Evolutionary conservation across 768 basidiomycete genomes (phyloP).

Genomic region (Lactarius pseudohatsudake): DNA sequence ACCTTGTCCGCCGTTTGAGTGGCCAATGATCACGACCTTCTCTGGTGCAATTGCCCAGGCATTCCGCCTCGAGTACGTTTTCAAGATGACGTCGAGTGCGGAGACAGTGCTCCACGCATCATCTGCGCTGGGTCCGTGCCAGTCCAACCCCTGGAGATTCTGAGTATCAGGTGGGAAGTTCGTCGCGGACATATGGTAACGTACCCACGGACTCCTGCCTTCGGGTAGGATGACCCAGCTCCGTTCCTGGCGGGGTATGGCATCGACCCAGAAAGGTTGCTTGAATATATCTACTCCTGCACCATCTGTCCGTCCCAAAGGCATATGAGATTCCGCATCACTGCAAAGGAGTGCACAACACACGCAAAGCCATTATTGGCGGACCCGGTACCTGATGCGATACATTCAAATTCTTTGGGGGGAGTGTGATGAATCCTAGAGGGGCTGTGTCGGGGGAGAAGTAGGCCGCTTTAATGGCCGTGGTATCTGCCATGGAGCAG

Average conservation of each 20-base stretch:
- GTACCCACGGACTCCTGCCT: constrained; percentile 84
- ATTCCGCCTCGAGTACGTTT: constrained; percentile 39
- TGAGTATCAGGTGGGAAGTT: background rate
- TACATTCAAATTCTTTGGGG: constrained; percentile 46
- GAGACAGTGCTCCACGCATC: constrained; percentile 68
- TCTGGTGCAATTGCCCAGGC: constrained; percentile 41
- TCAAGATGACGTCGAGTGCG: constrained; percentile 52
- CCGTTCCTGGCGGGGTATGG: constrained; percentile 54
- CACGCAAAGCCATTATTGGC: constrained; percentile 62
- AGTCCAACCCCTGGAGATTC: constrained; percentile 71
- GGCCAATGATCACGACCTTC: constrained; percentile 72
- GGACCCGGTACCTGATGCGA: constrained; percentile 36
- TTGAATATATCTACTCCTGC: constrained; percentile 75
- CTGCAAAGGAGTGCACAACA: constrained; percentile 37
- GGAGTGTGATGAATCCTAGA: constrained; percentile 55
- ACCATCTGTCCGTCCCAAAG: constrained; percentile 56
- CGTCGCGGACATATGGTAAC: constrained; percentile 15
- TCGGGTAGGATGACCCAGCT: constrained; percentile 82
- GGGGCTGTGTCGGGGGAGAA: constrained; percentile 56
- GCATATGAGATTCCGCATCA: constrained; percentile 1
- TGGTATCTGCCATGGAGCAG: constrained; percentile 39
- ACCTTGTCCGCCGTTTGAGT: constrained; percentile 94
- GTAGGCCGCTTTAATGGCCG: constrained; percentile 53
- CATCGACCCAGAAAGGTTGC: constrained; percentile 58
- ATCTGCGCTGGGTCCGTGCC: constrained; percentile 80